Base-by-base conservation (phyloP, 2,329 filamentous ascomycete genomes). In the Albophoma yamanashiensis region DNA sequence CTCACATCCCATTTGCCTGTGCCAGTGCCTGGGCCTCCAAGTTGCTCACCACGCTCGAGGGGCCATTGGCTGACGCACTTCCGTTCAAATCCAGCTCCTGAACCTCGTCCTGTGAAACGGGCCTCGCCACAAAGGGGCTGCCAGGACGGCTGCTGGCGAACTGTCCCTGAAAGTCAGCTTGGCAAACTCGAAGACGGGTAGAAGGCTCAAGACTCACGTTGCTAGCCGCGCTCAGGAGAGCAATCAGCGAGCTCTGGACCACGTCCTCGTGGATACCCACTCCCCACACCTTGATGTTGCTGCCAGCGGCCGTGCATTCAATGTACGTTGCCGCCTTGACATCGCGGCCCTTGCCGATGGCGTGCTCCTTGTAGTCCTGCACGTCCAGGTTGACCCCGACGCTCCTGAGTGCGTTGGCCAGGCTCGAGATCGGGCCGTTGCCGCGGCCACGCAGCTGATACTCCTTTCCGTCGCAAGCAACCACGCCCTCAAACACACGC, bases 311-410 rank as follows among this genome's bases (percentile, higher is more conserved):
- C 36, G 83, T 92, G 75, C 92, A 96, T 74, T 97, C 90, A 64
- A 97, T 96, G 71, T 95, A 97, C 2, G 92, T 91, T 2, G 92
- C 93, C n/a, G 93, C 93, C 78, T 95, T 95, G 65, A 93, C 91
- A 62, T 91, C 85, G 60, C 86, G 84, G 62, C 90, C 91, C 58
- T 82, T 80, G 65, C 91, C 91, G 66, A 97, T 92, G 36, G 92
- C 89, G 75, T 97, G 93, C 75, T 97, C 94, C 79, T 95, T 96
- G 80, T 97, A 97, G 73, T 97, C 91, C 55, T 87, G 84, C 58
- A 97, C 91, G 70, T 97, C 93, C 31, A 97, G 79, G 69, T 95
- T 88, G 64, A 97, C 88, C 61, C 91, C 90, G 40, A 97, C 76
- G 20, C 81, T 80, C 67, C 85, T 84, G 52, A 99, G 81, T 20